phyloP scores from a whole-genome alignment of 2,329 filamentous ascomycete species.

The Botrytis fragariae region DNA sequence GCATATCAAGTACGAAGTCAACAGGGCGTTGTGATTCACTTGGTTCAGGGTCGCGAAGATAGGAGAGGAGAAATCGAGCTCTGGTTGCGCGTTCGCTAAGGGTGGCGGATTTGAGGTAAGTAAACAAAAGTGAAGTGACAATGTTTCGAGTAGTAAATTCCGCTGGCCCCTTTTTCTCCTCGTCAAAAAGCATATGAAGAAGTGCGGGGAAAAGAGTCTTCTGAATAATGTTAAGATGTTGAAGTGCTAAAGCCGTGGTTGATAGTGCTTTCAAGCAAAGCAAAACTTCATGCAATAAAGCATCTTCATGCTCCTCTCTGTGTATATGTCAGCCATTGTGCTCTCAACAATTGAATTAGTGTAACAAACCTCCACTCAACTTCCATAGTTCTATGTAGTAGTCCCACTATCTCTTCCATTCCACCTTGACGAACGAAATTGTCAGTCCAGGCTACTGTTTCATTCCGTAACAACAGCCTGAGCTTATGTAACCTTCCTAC shows the following conservation, averaged over 20 bases:
- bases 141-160: constrained; percentile 93
- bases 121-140: constrained; percentile 84
- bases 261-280: constrained; percentile 92
- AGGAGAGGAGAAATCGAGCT: constrained; percentile 70
- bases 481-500: constrained; percentile 96
- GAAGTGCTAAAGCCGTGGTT: constrained; percentile 82
- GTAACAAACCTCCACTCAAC: constrained; percentile 85
- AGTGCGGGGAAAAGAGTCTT: constrained; percentile 80
- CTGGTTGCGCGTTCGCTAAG: constrained; percentile 62
- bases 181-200: constrained; percentile 86
- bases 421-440: constrained; percentile 85
- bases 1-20: constrained; percentile 87
- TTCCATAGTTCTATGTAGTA: constrained; percentile 88
- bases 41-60: constrained; percentile 75
- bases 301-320: constrained; percentile 94
- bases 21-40: constrained; percentile 74
- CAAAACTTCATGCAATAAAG: constrained; percentile 84
- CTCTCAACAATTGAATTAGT: constrained; percentile 42
- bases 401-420: constrained; percentile 84
- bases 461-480: constrained; percentile 82
- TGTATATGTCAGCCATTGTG: constrained; percentile 27
- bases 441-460: constrained; percentile 94
- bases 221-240: constrained; percentile 78
- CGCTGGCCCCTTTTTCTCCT: constrained; percentile 96
- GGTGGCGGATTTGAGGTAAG: constrained; percentile 71